Base-by-base conservation (phyloP, 2,329 filamentous ascomycete species). In the Scedosporium dehoogii region DNA sequence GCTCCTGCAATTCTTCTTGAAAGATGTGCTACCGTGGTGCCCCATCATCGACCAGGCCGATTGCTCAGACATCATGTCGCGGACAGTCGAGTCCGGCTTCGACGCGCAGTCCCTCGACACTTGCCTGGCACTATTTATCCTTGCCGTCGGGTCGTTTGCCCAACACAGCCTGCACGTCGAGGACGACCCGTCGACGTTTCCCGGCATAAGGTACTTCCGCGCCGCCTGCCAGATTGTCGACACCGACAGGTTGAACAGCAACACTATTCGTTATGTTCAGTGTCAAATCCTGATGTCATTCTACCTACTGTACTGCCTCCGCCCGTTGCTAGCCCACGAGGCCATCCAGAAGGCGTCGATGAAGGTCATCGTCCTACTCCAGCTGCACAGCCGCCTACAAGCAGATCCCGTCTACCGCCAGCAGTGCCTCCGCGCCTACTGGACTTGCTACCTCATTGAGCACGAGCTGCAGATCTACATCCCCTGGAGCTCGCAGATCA, bases 371-470 rank as follows among this genome's bases (percentile, higher is more conserved):
- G 27, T 63, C 25, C 42, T 59, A 53, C 59, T 66, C 29, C 60
- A 64, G 48, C 60, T 65, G 38, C 57, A 60, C 27, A 44, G 58
- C 41, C 42, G 41, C 4, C 25, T 63, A 4, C n/a, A 21, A 16
- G 27, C 42, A 12, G 61, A 66, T 23, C 56, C 62, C 4, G 23
- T 59, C 3, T 58, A 60, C 41, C 61, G 63, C 9, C 63, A 68
- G 62, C 63, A 55, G n/a, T 63, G 65, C n/a, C 63, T 64, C 48
- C 63, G 65, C 3, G 66, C 66, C 3, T 67, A 67, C 60, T 68
- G 67, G 67, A 63, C 67, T n/a, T 67, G 67, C 53, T 68, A 68
- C 33, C 58, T 68, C 12, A 62, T 67, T n/a, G 67, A 68, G 60
- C 65, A 67, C 60, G 64, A 66, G 33, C 64, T 68, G 18, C 67